A percentile compares a stretch with the other conserved stretches of the same genome.
These are phyloP conservation scores for Chenopodium album DNA, from an alignment of 148 eudicot species.

Conservation along the genomic window DNA sequence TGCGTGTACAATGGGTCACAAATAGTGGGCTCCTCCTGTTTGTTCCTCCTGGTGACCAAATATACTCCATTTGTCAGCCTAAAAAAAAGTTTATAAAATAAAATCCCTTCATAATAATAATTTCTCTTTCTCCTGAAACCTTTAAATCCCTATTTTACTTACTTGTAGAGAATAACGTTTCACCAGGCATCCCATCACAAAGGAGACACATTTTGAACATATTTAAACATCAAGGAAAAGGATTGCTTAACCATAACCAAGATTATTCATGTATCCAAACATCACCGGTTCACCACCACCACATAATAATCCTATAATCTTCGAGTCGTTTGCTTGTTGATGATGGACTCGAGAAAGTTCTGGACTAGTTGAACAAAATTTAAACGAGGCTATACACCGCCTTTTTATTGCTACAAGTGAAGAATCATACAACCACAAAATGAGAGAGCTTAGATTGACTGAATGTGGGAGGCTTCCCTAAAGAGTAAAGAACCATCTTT, in stretches of 20 bases:
- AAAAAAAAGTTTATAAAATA: neutral
- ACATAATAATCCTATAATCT: neutral
- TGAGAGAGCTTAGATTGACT: neutral
- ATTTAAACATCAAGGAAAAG: neutral
- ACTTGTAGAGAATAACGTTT: conserved; percentile 18
- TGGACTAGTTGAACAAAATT: neutral
- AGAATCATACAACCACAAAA: neutral
- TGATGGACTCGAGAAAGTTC: neutral
- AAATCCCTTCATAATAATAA: neutral
- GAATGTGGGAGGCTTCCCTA: neutral
- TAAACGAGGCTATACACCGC: neutral
- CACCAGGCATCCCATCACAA: conserved; percentile 28
- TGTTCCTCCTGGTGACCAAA: conserved; percentile 12
- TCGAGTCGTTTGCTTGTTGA: neutral
- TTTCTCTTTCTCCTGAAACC: neutral
- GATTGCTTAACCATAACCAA: neutral
- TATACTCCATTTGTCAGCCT: conserved; percentile 29
- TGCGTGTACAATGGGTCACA: conserved; percentile 38
- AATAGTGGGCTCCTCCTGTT: conserved; percentile 2
- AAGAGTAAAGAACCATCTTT: conserved; percentile 6
- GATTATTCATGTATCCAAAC: neutral
- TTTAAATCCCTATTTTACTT: neutral
- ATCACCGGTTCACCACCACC: neutral
- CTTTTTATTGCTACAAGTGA: neutral
- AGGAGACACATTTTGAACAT: neutral